Evolutionary conservation across 495 filamentous ascomycete species (phyloP), one percentile per base, ranked within the genome.

Genomic region (Patellaria atrata): DNA sequence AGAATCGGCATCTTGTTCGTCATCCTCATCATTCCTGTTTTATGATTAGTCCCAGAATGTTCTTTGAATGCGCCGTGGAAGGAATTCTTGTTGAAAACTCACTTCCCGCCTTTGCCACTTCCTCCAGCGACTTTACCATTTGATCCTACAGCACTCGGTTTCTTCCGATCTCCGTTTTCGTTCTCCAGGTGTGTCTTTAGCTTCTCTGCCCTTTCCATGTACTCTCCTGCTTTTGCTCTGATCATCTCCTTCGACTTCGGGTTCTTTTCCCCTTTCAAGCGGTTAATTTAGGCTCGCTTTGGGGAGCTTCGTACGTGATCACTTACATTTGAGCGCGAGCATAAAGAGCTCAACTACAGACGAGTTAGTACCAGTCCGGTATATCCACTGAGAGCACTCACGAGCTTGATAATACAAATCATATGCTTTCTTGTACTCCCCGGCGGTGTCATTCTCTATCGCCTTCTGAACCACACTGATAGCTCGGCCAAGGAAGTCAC

Each of bases 171-270:
- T 45, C 70, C 70, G 27, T 67, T 63, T 37, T 92, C 84, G 15
- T 63, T 63, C 14, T 84, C 75, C 26, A 97, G 64, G 54, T 94
- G 86, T 9, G 75, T 72, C 61, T 96, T 96, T 30, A 99, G 69
- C 63, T 94, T 94, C 64, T 96, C 89, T 22, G 89, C 87, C 23
- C 89, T 80, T 56, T 92, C 85, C 82, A 99, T 92, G 67, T 99
- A 99, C 53, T 94, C 86, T 46, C 64, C 79, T 1, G 81, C 77
- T 62, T 96, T 96, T 27, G 74, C 71, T 35, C 86, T 77, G 43
- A 99, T 94, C 73, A 93, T 92, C 56, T 92, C 82, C 63, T 97
- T 96, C 27, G 80, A 83, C 40, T 82, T 84, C 23, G 73, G 71
- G 60, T 94, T 96, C 68, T 96, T 99, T 64, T 94, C 87, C 84